Evolutionary conservation across 2,329 filamentous ascomycete genomes (phyloP), one percentile per base, ranked within the genome.

Genomic region (Colletotrichum echinochloae): DNA sequence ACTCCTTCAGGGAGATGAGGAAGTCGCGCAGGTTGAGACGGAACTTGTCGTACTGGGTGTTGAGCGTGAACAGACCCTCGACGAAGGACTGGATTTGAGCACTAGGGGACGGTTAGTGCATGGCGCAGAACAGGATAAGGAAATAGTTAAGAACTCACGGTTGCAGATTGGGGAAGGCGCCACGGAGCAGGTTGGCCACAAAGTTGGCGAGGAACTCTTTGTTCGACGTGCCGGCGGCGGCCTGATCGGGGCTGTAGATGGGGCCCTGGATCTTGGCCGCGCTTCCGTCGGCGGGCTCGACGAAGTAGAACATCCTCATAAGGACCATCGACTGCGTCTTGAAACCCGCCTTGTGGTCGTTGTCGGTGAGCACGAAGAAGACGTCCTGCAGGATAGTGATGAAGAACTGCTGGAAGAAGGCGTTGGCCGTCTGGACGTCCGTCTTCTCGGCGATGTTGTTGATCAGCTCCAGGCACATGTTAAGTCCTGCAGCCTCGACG

Each of bases 391-490:
- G 86, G 74, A 99, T 98, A 1, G 93, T 91, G 64, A 97, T 91
- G 82, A 96, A 99, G 85, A 98, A 99, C 79, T 95, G 94, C 81
- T 97, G 94, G 90, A 99, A 99, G 87, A 99, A 99, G 51, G 94
- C 91, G 76, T 94, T 97, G 73, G 95, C 93, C 0, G 94, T 98
- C 77, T 91, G 87, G 26, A 89, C 83, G 79, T 98, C 95, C 1
- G 94, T 92, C 68, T 71, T 71, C 76, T 98, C 95, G 11, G 95
- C 94, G 85, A 99, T 97, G 83, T 99, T 99, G 82, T 93, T 95
- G 79, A 99, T 95, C 74, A 99, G 87, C 83, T 99, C 96, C 75
- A 97, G 90, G 81, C 95, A 98, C 96, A 99, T 99, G 82, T 95
- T 96, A 72, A 99, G 89, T 71, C 96, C 96, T 48, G 96, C 97